Base-by-base conservation (phyloP, 2,329 filamentous ascomycete species). In the Fusarium avenaceum region DNA sequence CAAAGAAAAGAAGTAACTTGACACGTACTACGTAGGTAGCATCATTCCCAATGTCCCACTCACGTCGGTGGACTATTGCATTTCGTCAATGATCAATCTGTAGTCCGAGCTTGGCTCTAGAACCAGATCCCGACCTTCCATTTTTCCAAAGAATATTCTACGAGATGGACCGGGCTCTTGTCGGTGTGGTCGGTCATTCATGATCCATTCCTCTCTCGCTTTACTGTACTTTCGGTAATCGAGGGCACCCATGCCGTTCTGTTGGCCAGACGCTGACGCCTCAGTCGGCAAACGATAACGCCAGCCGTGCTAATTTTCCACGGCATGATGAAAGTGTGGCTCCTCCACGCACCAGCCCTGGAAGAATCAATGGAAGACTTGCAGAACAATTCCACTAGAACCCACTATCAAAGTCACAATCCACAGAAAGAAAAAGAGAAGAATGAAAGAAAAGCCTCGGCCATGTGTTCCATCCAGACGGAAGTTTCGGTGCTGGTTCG, bases 21-120 rank as follows among this genome's bases (percentile, higher is more conserved):
- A 22, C 26, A 30, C 28, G 28, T 30, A 28, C 40, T 30, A 33
- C 40, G 40, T 58, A 24, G 33, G 40, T 58, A 55, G 55, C 40
- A 46, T 40, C 33, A 35, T 8, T 35, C 33, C 33, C 10, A 30
- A 30, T 13, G 28, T 30, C 28, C 28, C 35, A n/a, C 35, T n/a
- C 17, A 38, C 35, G 35, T n/a, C 5, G 17, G 33, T 38, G 33
- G 17, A 19, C 35, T 38, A 8, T n/a, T 60, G 35, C 43, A 57
- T 59, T 24, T 35, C 38, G 32, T 22, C 39, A 42, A 50, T 26
- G 44, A 60, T 44, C 54, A 38, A n/a, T n/a, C 9, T n/a, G 17
- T 9, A 38, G 63, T 66, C 63, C 59, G 63, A 68, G 66, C 67
- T 63, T 69, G 43, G 63, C 63, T 69, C 65, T 69, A 69, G 65